Conservation (phyloP, 139 green algal genomes). For the Coelastrella sp. region DNA sequence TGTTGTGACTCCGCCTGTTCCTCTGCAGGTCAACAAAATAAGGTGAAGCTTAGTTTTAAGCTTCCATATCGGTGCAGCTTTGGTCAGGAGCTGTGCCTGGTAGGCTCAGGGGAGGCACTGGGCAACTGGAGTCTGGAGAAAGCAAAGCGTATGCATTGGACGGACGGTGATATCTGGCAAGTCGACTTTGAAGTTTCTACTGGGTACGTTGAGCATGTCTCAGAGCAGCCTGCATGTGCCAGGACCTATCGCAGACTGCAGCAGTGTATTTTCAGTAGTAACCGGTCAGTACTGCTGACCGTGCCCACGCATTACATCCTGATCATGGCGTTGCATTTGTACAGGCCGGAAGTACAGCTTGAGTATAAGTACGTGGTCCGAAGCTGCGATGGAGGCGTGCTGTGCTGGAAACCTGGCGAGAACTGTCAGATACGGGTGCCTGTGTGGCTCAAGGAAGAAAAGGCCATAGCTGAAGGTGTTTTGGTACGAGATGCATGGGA, state of each 20-base stretch:
- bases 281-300: too few species aligned
- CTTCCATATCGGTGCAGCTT: slow-evolving; percentile 50
- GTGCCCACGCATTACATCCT: too few species aligned
- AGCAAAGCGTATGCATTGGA: slow-evolving; percentile 60
- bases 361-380: slow-evolving; percentile 68
- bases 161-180: slow-evolving; percentile 65
- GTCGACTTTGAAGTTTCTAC: slow-evolving; percentile 56
- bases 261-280: background rate
- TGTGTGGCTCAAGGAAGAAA: slow-evolving; percentile 35
- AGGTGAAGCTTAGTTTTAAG: slow-evolving; percentile 48
- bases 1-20: background rate
- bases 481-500: slow-evolving; percentile 48
- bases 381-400: slow-evolving; percentile 6
- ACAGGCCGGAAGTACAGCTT: slow-evolving; percentile 43
- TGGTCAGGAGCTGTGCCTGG: slow-evolving; percentile 55
- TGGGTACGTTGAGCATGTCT: slow-evolving; percentile 32
- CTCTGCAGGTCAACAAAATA: slow-evolving; percentile 38
- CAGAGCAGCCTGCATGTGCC: background rate
- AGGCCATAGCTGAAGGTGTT: slow-evolving; percentile 44
- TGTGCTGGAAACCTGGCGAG: slow-evolving; percentile 60
- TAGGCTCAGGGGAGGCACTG: slow-evolving; percentile 56
- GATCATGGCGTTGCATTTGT: background rate
- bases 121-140: slow-evolving; percentile 57
- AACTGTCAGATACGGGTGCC: slow-evolving; percentile 52
- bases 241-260: too few species aligned